These are phyloP conservation scores for Austroboletus festivus DNA, from an alignment of 768 basidiomycete species.

Conservation along the genomic window DNA sequence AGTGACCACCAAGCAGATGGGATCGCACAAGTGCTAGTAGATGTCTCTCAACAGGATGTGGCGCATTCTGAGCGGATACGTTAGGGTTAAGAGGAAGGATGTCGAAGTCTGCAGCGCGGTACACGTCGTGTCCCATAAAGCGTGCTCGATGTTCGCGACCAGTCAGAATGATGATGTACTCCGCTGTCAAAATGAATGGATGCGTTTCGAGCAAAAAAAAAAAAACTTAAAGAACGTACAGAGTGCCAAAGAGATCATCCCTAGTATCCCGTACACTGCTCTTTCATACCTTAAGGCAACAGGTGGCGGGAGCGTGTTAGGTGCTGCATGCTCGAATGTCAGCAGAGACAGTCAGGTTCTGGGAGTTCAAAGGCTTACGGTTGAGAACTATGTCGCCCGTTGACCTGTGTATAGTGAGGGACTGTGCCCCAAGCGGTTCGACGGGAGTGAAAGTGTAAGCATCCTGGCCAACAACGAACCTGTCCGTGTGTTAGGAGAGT, in stretches of 20 bases:
- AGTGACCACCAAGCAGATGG: conserved; percentile 75
- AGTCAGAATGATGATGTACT: conserved; percentile 89
- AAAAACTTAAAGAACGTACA: conserved; percentile 44
- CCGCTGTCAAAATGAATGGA: conserved; percentile 51
- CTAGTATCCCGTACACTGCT: conserved; percentile 72
- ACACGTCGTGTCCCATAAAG: conserved; percentile 83
- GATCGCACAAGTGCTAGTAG: conserved; percentile 82
- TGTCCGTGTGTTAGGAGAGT: conserved; percentile 24
- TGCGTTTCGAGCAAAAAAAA: not conserved
- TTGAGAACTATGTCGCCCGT: conserved; percentile 77
- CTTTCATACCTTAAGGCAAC: conserved; percentile 59
- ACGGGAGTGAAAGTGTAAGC: conserved; percentile 78
- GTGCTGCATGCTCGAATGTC: conserved; percentile 36
- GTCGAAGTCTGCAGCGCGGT: conserved; percentile 86
- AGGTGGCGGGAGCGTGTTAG: conserved; percentile 50
- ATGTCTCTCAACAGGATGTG: conserved; percentile 86
- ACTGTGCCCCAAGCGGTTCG: conserved; percentile 55
- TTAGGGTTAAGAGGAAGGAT: conserved; percentile 82
- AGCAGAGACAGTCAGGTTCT: not conserved
- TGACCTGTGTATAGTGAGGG: conserved; percentile 66
- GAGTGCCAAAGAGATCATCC: conserved; percentile 71
- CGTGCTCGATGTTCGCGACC: conserved; percentile 74
- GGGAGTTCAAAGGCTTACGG: conserved; percentile 38
- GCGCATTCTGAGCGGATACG: conserved; percentile 61
- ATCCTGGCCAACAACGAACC: conserved; percentile 68